Evolutionary conservation across 2,329 filamentous ascomycete species (phyloP), one percentile per base, ranked within the genome.

Genomic region (Nemania sp.): DNA sequence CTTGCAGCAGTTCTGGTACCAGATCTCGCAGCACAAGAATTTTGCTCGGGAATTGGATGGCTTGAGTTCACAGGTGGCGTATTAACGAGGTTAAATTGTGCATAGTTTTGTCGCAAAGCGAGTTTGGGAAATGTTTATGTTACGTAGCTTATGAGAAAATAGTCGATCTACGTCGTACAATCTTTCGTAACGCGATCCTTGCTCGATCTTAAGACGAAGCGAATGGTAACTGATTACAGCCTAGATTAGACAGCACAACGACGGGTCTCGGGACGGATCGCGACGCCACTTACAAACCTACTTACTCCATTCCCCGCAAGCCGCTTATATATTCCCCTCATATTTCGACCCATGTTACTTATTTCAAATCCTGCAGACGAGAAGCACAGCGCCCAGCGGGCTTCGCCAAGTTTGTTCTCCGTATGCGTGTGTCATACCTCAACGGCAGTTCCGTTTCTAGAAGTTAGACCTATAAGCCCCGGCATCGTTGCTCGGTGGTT

Each of bases 41-140:
- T 97, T 88, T 81, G 84, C 89, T 60, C 84, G 93, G 24, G 93
- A 97, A 83, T 68, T 92, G 77, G 89, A 92, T 70, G 93, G 93
- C 0, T 79, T 95, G 73, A 87, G 81, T 60, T 79, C 82, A 1
- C 85, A 88, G 83, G 87, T 95, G 66, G 91, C 92, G 1, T 95
- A 90, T 74, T 94, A 66, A 53, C 32, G 41, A 32, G 38, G 32
- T 27, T 6, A 13, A 13, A 5, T 11, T 52, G 24, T 18, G 5
- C 29, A 15, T 15, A 10, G 29, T 10, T 52, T 52, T 18, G 43
- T 7, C 24, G 43, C 2, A 22, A 47, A 47, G 43, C 7, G 43
- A 47, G 43, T 10, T 8, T 47, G 20, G 6, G 20, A 47, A 5
- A 24, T 5, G 6, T 24, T 10, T 22, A 47, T 24, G 43, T 11